Evolutionary conservation across 202 grass and related monocot species (phyloP).

Genomic region (Saccharum hybrid): DNA sequence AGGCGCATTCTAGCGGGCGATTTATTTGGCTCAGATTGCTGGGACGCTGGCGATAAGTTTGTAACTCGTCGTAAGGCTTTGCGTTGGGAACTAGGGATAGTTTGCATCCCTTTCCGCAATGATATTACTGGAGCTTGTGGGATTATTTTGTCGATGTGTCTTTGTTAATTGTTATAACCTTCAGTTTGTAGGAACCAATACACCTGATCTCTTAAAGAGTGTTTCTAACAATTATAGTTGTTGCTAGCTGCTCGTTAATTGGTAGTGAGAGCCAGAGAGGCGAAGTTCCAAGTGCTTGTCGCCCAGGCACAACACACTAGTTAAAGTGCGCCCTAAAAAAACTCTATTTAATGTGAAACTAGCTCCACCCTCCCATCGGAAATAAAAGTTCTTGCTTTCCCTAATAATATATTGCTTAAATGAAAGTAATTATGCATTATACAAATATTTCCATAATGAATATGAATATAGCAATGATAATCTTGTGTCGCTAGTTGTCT

Average conservation of each 20-base stretch:
- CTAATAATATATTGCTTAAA: no score
- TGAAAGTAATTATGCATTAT: no score
- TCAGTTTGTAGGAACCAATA: not conserved
- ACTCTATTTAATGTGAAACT: no score
- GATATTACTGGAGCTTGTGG: not conserved
- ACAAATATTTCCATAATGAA: no score
- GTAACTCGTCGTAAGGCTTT: not conserved
- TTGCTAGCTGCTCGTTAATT: not conserved
- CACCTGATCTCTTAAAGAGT: no score
- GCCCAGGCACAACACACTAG: no score
- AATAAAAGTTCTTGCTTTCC: no score
- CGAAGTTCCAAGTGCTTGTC: no score
- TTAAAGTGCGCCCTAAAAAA: no score
- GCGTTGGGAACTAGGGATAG: not conserved
- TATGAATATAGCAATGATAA: no score
- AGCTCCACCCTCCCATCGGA: no score
- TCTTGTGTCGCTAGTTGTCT: no score
- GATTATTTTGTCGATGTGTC: not conserved
- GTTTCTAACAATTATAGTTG: not conserved
- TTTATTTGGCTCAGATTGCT: not conserved
- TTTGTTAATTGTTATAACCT: conserved; percentile 1
- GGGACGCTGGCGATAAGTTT: not conserved
- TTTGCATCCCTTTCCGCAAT: not conserved
- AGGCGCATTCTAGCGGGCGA: not conserved
- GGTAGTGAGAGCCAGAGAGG: not conserved